Conservation (phyloP, 2,329 filamentous ascomycete species). For the Cercospora berteroae region DNA sequence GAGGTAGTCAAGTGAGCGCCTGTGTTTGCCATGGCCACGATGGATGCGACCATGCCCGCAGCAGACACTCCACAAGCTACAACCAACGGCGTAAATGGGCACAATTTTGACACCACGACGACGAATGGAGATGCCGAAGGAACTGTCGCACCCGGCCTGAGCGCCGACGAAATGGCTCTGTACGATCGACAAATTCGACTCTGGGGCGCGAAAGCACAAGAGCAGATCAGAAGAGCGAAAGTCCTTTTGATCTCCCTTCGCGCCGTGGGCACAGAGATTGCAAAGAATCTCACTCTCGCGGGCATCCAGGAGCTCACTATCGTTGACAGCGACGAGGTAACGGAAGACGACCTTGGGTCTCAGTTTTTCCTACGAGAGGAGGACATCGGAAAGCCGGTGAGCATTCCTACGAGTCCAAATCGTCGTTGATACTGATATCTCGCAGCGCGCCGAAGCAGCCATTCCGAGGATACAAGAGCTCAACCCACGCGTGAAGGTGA, state of each 20-base stretch:
- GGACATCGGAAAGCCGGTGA: constrained; percentile 70
- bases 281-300: constrained; percentile 94
- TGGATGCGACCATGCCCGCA: constrained; percentile 1
- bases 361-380: constrained; percentile 71
- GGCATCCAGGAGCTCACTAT: constrained; percentile 89
- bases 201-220: constrained; percentile 94
- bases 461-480: constrained; percentile 75
- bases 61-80: neutral
- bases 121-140: constrained; percentile 23
- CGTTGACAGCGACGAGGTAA: constrained; percentile 72
- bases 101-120: constrained; percentile 8
- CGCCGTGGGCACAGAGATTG: constrained; percentile 87
- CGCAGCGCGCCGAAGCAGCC: constrained; percentile 75
- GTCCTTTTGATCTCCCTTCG: constrained; percentile 86
- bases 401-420: constrained; percentile 10
- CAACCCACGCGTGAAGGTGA: constrained; percentile 81
- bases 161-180: constrained; percentile 84
- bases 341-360: constrained; percentile 70
- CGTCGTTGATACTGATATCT: neutral
- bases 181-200: constrained; percentile 97
- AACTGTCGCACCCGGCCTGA: constrained; percentile 32
- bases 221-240: constrained; percentile 79
- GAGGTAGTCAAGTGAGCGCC: neutral
- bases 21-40: neutral
- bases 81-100: constrained; percentile 18